Evolutionary conservation across 2,329 filamentous ascomycete genomes (phyloP).

Genomic region (Neonectria punicea): DNA sequence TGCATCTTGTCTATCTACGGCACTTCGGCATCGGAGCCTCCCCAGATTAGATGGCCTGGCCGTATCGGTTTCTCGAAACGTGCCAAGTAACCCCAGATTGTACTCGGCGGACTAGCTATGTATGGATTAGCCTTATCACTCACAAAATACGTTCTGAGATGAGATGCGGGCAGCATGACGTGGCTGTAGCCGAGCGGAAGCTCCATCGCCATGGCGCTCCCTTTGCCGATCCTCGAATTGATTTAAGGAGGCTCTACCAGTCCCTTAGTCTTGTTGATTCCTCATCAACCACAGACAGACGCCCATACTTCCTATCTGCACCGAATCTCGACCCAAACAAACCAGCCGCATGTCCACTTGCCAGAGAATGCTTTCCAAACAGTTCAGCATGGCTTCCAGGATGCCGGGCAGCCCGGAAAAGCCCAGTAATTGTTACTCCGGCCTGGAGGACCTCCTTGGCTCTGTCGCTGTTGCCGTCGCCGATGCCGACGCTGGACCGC

Average conservation of each 20-base stretch:
- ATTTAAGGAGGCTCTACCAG: not conserved
- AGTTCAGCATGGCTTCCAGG: constrained; percentile 17
- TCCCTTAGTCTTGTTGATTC: not conserved
- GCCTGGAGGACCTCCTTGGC: constrained; percentile 18
- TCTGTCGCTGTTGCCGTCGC: not conserved
- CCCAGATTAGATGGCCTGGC: not conserved
- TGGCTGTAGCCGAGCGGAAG: not conserved
- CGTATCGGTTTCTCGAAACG: not conserved
- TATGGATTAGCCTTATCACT: constrained; percentile 1
- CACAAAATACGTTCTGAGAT: not conserved
- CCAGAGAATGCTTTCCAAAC: constrained; percentile 26
- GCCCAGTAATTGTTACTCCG: constrained; percentile 25
- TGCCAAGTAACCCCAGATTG: not conserved
- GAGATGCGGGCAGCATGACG: not conserved
- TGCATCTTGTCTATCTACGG: not conserved
- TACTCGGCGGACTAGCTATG: not conserved
- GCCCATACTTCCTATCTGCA: not conserved
- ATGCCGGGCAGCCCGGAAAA: constrained; percentile 19
- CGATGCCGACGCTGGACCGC: constrained; percentile 5
- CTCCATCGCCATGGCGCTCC: not conserved
- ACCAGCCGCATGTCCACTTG: constrained; percentile 19
- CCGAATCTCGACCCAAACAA: not conserved
- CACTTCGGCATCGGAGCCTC: not conserved
- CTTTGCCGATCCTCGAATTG: not conserved
- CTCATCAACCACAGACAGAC: not conserved